A percentile compares a stretch with the other conserved stretches of the same genome.
Conservation (phyloP, 1,284 basidiomycete species). For the Cutaneotrichosporon dermatis region DNA sequence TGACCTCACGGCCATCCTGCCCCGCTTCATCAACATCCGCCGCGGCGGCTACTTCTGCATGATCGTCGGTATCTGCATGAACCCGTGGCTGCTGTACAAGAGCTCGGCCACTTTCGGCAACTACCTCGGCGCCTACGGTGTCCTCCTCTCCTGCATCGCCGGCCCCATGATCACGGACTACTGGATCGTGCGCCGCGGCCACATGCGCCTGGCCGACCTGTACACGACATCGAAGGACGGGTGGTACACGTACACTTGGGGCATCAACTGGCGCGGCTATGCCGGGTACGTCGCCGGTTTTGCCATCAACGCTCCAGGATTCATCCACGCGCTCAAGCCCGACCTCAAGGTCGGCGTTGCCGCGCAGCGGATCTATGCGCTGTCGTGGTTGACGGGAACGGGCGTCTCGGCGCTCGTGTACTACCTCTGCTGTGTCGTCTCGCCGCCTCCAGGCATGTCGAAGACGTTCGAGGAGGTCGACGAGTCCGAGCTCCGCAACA, state of each 20-base stretch:
- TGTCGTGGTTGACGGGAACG: conserved; percentile 73
- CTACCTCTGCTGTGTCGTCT: conserved; percentile 57
- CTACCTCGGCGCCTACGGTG: conserved; percentile 70
- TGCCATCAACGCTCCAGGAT: conserved; percentile 70
- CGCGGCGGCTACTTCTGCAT: conserved; percentile 75
- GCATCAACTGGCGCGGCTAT: conserved; percentile 63
- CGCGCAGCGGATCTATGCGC: conserved; percentile 57
- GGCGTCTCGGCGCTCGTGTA: conserved; percentile 65
- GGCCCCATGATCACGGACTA: conserved; percentile 83
- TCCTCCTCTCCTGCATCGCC: conserved; percentile 65
- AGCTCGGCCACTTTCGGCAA: conserved; percentile 71
- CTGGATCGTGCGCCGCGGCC: conserved; percentile 68
- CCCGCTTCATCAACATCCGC: conserved; percentile 78
- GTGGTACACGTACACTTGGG: conserved; percentile 72
- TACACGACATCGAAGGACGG: conserved; percentile 59
- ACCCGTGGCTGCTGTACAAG: conserved; percentile 70
- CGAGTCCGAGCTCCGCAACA: conserved; percentile 22
- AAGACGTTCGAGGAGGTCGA: conserved; percentile 61
- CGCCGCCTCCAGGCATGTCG: conserved; percentile 58
- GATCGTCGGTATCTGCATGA: conserved; percentile 66
- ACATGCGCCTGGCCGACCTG: conserved; percentile 66
- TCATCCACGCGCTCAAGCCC: conserved; percentile 48
- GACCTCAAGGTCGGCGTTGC: conserved; percentile 59
- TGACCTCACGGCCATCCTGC: conserved; percentile 73
- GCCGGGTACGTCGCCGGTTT: conserved; percentile 58